Conservation (phyloP, 2,329 filamentous ascomycete genomes). For the Trichoderma polysporum region DNA sequence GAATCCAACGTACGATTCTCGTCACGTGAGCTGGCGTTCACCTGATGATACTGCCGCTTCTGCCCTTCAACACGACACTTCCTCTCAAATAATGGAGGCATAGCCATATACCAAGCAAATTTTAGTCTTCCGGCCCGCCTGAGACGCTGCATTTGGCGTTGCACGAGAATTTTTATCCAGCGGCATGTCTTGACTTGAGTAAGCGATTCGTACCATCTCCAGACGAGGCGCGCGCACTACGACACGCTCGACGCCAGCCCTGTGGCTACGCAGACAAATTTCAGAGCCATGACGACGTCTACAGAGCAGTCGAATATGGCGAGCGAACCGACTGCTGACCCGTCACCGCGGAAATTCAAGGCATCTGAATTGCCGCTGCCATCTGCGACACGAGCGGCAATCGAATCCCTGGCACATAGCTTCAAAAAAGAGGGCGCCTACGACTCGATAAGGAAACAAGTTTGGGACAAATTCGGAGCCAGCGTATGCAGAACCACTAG, state of each 20-base stretch:
- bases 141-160: neutral
- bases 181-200: constrained; percentile 12
- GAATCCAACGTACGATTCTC: neutral
- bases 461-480: constrained; percentile 72
- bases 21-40: constrained; percentile 22
- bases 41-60: constrained; percentile 10
- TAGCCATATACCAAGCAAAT: neutral
- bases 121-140: neutral
- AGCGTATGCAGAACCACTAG: constrained; percentile 51
- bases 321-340: constrained; percentile 21
- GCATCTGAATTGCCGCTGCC: constrained; percentile 73
- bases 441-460: constrained; percentile 72
- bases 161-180: neutral
- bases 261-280: neutral
- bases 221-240: constrained; percentile 16
- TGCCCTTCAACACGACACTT: constrained; percentile 1
- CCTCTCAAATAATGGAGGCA: neutral
- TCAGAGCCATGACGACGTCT: constrained; percentile 29
- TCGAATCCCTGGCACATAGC: constrained; percentile 72
- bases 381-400: constrained; percentile 69
- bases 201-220: neutral
- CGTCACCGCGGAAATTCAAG: constrained; percentile 57
- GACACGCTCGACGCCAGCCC: constrained; percentile 10
- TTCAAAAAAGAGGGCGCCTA: constrained; percentile 89
- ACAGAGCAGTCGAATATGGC: constrained; percentile 27